Evolutionary conservation across 2,329 filamentous ascomycete genomes (phyloP), one percentile per base, ranked within the genome.

Genomic region (Aspergillus flavus): DNA sequence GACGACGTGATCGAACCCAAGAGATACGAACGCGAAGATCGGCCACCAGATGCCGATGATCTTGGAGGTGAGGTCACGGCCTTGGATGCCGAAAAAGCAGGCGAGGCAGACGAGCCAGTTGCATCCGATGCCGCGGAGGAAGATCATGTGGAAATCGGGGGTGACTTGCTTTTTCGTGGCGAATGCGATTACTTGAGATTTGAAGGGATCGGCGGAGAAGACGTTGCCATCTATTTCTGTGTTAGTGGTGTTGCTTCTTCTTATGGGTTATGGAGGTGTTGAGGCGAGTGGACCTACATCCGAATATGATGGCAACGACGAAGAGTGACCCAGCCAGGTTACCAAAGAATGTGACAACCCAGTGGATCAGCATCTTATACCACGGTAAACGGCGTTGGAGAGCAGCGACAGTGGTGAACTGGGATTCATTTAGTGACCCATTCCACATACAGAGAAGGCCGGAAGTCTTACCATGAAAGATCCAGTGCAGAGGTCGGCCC

Each of bases 41-140:
- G 85, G 85, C 70, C 81, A 84, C 85, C 85, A 87, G 67, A 87
- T 84, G 1, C 82, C 82, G 12, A 84, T 73, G 1, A 87, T 79
- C 68, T 87, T 87, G 11, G 82, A 84, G 21, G 78, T 76, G 14
- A 86, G 73, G 59, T 86, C 84, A 3, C 82, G 79, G 6, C 81
- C 82, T 61, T 83, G 82, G 4, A 82, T 75, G 0, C 67, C 70
- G 7, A 75, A 67, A 59, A 73, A 87, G 52, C 82, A 81, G 0
- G 83, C 84, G 30, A 87, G 73, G 62, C 84, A 86, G 3, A 87
- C 85, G 0, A 88, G 80, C 85, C 84, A 87, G 73, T 87, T 87
- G 67, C 81, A 83, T 5, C 85, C 83, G 52, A 87, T 85, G 1
- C 75, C 85, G 48, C 83, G 79, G 0, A 87, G 72, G 68, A 87